phyloP scores from a whole-genome alignment of 2,329 filamentous ascomycete species.

The Colletotrichum lupini region DNA sequence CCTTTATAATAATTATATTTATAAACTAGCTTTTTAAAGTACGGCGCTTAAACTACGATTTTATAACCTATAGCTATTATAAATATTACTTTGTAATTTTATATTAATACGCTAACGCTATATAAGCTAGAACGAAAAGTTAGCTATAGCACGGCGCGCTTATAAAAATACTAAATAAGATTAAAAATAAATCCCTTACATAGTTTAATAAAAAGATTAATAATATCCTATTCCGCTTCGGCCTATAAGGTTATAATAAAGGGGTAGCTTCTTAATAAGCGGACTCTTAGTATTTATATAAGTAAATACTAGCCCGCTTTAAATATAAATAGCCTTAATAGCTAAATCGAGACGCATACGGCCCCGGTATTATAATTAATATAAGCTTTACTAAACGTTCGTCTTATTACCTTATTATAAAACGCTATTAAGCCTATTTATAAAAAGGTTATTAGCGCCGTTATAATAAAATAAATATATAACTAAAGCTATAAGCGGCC shows the following conservation, averaged over 20 bases:
- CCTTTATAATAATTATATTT: neutral
- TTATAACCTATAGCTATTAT: neutral
- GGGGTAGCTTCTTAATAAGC: neutral
- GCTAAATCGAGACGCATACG: no score
- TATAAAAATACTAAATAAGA: neutral
- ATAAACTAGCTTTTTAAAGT: neutral
- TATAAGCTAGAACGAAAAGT: neutral
- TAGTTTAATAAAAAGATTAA: conserved; percentile 2
- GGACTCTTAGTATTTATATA: neutral
- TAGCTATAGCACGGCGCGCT: neutral
- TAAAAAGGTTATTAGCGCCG: no score
- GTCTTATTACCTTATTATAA: no score
- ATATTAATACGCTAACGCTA: neutral
- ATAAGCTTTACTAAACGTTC: no score
- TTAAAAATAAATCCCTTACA: neutral
- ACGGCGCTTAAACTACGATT: neutral
- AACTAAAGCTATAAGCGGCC: no score
- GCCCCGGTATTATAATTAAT: no score
- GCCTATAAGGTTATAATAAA: neutral
- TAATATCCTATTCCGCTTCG: no score
- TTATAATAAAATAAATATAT: no score
- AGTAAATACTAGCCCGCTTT: no score
- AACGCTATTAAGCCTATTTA: no score
- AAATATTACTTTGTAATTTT: neutral
- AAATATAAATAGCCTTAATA: no score